phyloP scores from a whole-genome alignment of 306 rosid genomes.

The Crataegus laevigata region DNA sequence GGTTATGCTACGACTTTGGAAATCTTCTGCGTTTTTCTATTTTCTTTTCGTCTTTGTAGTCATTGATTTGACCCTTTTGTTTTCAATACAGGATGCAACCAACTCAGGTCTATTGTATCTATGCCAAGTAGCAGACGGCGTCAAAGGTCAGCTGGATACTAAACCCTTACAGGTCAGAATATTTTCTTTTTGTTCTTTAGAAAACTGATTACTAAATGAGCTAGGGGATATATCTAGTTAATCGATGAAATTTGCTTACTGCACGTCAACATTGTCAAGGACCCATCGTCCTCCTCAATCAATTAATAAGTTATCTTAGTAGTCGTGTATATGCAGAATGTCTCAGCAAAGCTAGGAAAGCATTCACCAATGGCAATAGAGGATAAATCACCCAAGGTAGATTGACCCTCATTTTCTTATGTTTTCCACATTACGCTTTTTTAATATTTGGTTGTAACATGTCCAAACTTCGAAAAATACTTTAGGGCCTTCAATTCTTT shows the following conservation, averaged over 20 bases:
- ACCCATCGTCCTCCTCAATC: background rate
- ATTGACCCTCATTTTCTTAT: background rate
- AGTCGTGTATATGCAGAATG: constrained; percentile 17
- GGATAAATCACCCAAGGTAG: constrained; percentile 41
- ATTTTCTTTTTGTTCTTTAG: background rate
- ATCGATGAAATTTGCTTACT: background rate
- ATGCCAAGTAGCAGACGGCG: constrained; percentile 39
- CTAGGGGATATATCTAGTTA: background rate
- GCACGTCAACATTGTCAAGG: background rate
- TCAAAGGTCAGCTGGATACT: constrained; percentile 21
- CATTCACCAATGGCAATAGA: constrained; percentile 22
- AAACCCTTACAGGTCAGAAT: constrained; percentile 28
- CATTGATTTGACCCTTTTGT: background rate
- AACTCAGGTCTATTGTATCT: constrained; percentile 49
- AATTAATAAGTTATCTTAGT: background rate
- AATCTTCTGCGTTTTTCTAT: background rate
- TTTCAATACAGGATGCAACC: constrained; percentile 26
- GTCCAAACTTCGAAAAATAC: background rate
- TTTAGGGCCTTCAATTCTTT: constrained; percentile 49
- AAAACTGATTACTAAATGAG: background rate
- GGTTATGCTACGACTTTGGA: background rate
- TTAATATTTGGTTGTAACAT: background rate
- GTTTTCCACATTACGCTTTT: background rate
- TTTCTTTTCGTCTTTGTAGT: background rate
- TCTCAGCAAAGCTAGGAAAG: constrained; percentile 21